A percentile compares a stretch with the other conserved stretches of the same genome.
phyloP scores from a whole-genome alignment of 106 monocot species.

The Gastrodia elata region DNA sequence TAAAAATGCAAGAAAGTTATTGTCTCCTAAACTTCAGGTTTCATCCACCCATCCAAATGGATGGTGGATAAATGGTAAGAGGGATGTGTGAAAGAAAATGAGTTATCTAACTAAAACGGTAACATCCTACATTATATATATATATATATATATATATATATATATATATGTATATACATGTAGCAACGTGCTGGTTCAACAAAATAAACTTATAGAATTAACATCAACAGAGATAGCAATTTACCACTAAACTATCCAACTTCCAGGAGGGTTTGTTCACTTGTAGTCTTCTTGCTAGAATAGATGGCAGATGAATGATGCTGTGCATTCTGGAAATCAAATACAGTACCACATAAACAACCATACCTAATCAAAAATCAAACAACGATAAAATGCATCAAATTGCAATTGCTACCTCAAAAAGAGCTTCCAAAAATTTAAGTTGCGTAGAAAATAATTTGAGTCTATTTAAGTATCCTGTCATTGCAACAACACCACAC shows the following conservation, averaged over 20 bases:
- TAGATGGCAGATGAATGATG: neutral
- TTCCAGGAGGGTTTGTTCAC: neutral
- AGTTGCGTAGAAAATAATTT: too few relatives aligned
- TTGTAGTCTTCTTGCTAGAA: conserved; percentile 5
- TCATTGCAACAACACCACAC: too few relatives aligned
- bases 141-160: too few relatives aligned
- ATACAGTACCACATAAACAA: neutral
- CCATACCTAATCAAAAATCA: neutral
- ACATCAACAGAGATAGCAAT: neutral
- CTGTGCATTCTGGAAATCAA: conserved; percentile 10
- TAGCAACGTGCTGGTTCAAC: neutral
- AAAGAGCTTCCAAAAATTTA: too few relatives aligned
- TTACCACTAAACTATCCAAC: conserved; percentile 4
- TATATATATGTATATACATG: neutral
- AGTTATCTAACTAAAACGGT: neutral
- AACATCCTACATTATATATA: neutral
- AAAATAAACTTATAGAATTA: neutral
- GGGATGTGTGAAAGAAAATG: neutral
- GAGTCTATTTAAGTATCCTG: too few relatives aligned
- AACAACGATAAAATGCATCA: neutral
- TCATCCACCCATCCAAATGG: too few relatives aligned
- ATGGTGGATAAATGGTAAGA: neutral
- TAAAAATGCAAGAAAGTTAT: neutral
- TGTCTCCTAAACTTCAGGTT: too few relatives aligned
- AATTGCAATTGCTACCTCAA: neutral